Evolutionary conservation across 192 early-diverging fungal species (phyloP).

Genomic region (Coemansia sp.): DNA sequence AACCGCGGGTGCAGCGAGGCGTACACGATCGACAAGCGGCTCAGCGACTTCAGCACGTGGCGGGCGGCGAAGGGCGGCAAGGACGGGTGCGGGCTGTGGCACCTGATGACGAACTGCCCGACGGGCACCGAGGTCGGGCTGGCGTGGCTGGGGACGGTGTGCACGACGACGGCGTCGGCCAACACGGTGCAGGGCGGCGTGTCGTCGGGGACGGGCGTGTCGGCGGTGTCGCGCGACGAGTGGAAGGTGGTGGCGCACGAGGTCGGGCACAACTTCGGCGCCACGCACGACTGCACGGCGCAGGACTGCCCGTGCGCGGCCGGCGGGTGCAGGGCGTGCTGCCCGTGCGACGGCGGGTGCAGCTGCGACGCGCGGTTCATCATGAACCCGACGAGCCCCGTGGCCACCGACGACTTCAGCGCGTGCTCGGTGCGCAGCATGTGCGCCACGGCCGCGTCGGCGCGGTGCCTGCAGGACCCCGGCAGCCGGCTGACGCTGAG

Average conservation of each 20-base stretch:
- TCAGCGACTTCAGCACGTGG: slow-evolving; percentile 92
- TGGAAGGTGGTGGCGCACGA: slow-evolving; percentile 97
- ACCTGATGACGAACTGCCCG: slow-evolving; percentile 82
- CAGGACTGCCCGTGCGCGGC: slow-evolving; percentile 61
- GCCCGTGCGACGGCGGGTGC: slow-evolving; percentile 64
- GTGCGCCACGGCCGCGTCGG: slow-evolving; percentile 36
- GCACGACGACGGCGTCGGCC: slow-evolving; percentile 56
- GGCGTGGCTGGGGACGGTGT: slow-evolving; percentile 81
- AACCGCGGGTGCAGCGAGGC: slow-evolving; percentile 69
- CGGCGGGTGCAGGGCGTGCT: slow-evolving; percentile 60
- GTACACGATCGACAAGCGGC: slow-evolving; percentile 69
- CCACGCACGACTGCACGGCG: slow-evolving; percentile 82
- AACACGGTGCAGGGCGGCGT: slow-evolving; percentile 53
- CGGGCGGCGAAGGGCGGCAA: slow-evolving; percentile 59
- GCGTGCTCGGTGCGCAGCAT: slow-evolving; percentile 63
- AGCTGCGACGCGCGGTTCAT: slow-evolving; percentile 64
- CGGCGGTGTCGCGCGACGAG: slow-evolving; percentile 76
- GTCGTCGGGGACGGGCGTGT: slow-evolving; percentile 78
- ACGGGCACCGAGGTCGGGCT: slow-evolving; percentile 82
- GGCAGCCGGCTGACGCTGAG: slow-evolving; percentile 44
- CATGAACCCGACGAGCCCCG: slow-evolving; percentile 76
- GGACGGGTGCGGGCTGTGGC: slow-evolving; percentile 88
- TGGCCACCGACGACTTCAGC: slow-evolving; percentile 63
- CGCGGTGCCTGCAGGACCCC: slow-evolving; percentile 48
- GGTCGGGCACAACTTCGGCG: slow-evolving; percentile 87